phyloP scores from a whole-genome alignment of 495 filamentous ascomycete genomes.

The Parachaetomium inaequale region DNA sequence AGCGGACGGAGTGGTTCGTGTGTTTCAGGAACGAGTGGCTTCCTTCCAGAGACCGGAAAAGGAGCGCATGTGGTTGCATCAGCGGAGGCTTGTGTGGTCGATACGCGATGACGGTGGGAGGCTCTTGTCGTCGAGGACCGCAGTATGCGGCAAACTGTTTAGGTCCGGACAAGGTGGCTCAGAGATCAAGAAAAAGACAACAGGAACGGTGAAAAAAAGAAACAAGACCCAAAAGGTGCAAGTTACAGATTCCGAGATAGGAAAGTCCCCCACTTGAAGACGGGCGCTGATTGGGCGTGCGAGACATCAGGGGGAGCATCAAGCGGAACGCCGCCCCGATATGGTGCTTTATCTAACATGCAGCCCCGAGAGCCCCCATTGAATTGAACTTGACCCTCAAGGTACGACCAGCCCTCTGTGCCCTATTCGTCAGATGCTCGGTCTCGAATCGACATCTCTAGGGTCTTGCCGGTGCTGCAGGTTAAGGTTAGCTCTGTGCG shows the following conservation, averaged over 20 bases:
- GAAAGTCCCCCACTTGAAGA: slow-evolving; percentile 16
- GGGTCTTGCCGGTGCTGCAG: neutral
- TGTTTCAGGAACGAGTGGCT: neutral
- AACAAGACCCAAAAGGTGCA: neutral
- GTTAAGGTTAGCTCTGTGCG: neutral
- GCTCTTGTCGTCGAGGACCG: no score
- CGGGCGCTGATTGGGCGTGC: slow-evolving; percentile 18
- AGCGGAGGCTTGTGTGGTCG: no score
- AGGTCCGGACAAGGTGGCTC: no score
- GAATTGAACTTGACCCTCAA: no score
- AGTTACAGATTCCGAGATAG: slow-evolving; percentile 19
- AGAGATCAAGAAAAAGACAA: neutral
- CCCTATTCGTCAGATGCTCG: neutral
- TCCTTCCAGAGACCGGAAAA: no score
- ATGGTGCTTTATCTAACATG: no score
- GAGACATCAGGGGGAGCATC: slow-evolving; percentile 21
- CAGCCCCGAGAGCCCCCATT: neutral
- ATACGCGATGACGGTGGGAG: no score
- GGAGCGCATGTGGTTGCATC: no score
- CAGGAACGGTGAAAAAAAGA: neutral
- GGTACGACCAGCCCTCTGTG: no score
- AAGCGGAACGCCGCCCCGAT: neutral
- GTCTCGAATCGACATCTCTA: neutral
- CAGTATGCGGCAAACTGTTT: neutral
- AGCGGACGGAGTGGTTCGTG: neutral